Evolutionary conservation across 495 filamentous ascomycete species (phyloP).

Genomic region (Aspergillus biplanus): DNA sequence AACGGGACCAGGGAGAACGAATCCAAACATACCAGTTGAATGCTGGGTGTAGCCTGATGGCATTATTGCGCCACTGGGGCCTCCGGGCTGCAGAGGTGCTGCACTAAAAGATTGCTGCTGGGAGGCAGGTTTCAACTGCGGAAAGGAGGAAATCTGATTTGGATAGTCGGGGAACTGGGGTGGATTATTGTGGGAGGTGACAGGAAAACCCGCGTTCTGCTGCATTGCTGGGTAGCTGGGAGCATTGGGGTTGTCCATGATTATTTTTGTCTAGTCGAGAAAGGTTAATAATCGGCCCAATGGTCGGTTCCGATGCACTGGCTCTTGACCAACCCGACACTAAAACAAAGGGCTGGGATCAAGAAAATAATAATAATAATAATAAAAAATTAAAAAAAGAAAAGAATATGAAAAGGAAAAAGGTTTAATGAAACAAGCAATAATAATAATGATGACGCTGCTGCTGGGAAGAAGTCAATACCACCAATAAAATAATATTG

Average conservation of each 20-base stretch:
- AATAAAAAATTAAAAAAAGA: background rate
- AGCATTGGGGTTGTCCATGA: slow-evolving; percentile 51
- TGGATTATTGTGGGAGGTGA: slow-evolving; percentile 40
- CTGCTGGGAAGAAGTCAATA: too few species aligned
- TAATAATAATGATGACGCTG: slow-evolving; percentile 11
- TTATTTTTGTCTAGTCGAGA: slow-evolving; percentile 18
- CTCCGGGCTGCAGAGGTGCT: slow-evolving; percentile 45
- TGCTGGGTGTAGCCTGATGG: slow-evolving; percentile 45
- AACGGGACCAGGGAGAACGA: slow-evolving; percentile 12
- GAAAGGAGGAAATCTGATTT: slow-evolving; percentile 44
- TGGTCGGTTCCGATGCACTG: slow-evolving; percentile 6
- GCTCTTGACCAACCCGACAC: background rate
- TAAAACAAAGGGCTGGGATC: background rate
- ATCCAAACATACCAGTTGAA: slow-evolving; percentile 42
- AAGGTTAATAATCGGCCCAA: slow-evolving; percentile 14
- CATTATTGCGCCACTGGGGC: slow-evolving; percentile 50
- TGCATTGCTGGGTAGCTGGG: slow-evolving; percentile 39
- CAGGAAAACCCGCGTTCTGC: slow-evolving; percentile 40
- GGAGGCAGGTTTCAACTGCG: slow-evolving; percentile 39
- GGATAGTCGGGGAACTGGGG: slow-evolving; percentile 48
- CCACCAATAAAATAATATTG: slow-evolving; percentile 4
- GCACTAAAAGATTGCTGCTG: slow-evolving; percentile 46
- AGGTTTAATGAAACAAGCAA: slow-evolving; percentile 9
- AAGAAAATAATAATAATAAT: background rate
- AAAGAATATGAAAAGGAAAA: background rate